Percentiles rank a stretch among this genome's conserved stretches.
Evolutionary conservation across 345 rosid species (phyloP).

Genomic region (Eucalyptus virginea): DNA sequence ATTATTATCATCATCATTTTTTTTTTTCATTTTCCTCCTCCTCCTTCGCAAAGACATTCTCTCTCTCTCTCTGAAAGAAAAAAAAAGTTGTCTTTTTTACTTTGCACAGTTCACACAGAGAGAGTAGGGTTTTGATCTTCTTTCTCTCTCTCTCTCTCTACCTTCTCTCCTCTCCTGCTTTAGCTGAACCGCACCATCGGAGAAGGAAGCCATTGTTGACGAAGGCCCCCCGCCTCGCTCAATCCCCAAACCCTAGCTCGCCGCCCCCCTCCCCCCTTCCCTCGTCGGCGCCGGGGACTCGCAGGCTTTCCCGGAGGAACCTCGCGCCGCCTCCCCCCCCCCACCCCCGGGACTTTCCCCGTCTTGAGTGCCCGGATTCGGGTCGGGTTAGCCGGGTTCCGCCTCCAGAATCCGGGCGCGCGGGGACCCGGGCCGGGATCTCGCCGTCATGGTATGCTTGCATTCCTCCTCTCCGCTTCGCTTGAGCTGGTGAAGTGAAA

Average conservation of each 20-base stretch:
- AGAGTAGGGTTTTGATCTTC: slow-evolving; percentile 55
- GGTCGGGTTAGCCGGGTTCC: not conserved
- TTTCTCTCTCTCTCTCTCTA: slow-evolving; percentile 5
- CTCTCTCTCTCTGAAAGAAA: not conserved
- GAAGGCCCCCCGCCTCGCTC: not conserved
- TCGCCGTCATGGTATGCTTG: slow-evolving; percentile 36
- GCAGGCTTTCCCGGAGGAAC: not conserved
- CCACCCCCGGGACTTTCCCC: not conserved
- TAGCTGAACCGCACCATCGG: slow-evolving; percentile 9
- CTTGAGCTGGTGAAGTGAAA: not conserved
- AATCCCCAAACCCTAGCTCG: slow-evolving; percentile 15
- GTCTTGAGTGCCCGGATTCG: not conserved
- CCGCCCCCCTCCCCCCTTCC: not conserved
- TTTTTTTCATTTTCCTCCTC: not conserved
- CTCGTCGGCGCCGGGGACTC: not conserved
- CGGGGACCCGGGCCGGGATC: not conserved
- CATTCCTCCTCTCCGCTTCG: slow-evolving; percentile 20
- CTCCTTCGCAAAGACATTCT: not conserved
- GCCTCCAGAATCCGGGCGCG: not conserved
- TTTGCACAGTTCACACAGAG: slow-evolving; percentile 20
- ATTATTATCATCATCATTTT: not conserved
- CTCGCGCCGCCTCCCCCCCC: not conserved
- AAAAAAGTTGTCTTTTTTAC: not conserved
- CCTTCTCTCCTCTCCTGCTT: not conserved
- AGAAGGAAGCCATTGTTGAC: slow-evolving; percentile 32